phyloP scores from a whole-genome alignment of 1,284 basidiomycete species.

The Ganoderma leucocontextum region DNA sequence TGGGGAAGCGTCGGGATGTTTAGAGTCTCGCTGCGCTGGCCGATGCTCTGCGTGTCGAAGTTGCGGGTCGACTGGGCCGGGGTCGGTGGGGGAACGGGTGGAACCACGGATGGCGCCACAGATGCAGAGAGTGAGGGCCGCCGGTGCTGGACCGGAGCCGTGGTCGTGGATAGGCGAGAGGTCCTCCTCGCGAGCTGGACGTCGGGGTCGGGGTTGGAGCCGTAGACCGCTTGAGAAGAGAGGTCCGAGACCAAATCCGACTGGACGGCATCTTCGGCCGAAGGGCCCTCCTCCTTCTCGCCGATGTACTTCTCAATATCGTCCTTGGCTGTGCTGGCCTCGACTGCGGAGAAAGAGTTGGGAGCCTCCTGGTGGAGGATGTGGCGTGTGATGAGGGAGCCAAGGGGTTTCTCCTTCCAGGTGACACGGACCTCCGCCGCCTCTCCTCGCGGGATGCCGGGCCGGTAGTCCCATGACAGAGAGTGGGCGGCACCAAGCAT shows the following conservation, averaged over 20 bases:
- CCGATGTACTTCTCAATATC: conserved; percentile 16
- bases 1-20: conserved; percentile 25
- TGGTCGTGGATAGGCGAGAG: conserved; percentile 40
- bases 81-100: conserved; percentile 31
- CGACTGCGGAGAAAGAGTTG: conserved; percentile 2
- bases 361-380: conserved; percentile 28
- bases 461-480: conserved; percentile 50
- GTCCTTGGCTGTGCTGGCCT: conserved; percentile 14
- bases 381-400: conserved; percentile 39
- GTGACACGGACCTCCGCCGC: conserved; percentile 43
- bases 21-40: conserved; percentile 22
- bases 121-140: conserved; percentile 13
- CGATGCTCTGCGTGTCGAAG: conserved; percentile 23
- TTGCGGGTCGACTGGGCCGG: conserved; percentile 21
- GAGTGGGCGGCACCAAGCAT: conserved; percentile 48
- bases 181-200: conserved; percentile 44
- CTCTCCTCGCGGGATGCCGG: conserved; percentile 48
- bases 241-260: conserved; percentile 10
- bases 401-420: conserved; percentile 51
- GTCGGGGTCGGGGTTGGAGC: conserved; percentile 40
- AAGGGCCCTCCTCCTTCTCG: conserved; percentile 20
- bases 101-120: conserved; percentile 17
- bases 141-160: conserved; percentile 27
- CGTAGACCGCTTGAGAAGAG: conserved; percentile 14
- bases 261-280: conserved; percentile 9